A percentile compares a stretch with the other conserved stretches of the same genome.
phyloP scores from a whole-genome alignment of 257 asterid genomes.

The Penstemon davidsonii region DNA sequence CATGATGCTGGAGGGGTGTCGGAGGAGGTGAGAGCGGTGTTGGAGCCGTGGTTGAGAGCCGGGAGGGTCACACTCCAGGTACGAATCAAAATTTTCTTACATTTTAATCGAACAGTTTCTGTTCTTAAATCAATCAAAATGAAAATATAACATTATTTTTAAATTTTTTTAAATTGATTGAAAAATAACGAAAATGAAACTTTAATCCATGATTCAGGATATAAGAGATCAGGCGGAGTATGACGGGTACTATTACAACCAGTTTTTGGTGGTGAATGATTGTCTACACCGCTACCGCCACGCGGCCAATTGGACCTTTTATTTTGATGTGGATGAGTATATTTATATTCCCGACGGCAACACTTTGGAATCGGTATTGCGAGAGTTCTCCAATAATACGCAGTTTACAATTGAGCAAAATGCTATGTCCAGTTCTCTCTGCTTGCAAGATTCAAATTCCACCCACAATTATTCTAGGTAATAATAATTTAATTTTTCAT shows the following conservation, averaged over 20 bases:
- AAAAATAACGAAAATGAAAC: no score
- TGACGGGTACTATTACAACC: slow-evolving; percentile 63
- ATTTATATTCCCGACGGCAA: slow-evolving; percentile 49
- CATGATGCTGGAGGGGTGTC: slow-evolving; percentile 69
- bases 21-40: slow-evolving; percentile 53
- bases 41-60: slow-evolving; percentile 57
- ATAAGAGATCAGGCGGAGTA: slow-evolving; percentile 53
- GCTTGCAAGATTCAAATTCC: slow-evolving; percentile 39
- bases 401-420: slow-evolving; percentile 69
- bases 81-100: no score
- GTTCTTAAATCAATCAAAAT: no score
- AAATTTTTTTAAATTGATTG: no score
- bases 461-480: slow-evolving; percentile 44
- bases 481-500: no score
- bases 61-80: slow-evolving; percentile 56
- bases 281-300: slow-evolving; percentile 59
- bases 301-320: slow-evolving; percentile 65
- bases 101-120: no score
- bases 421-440: slow-evolving; percentile 56
- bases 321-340: slow-evolving; percentile 66
- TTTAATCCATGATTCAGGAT: slow-evolving; percentile 23
- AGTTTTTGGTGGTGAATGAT: slow-evolving; percentile 64
- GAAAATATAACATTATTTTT: no score
- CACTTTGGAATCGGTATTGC: slow-evolving; percentile 41
- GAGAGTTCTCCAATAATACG: slow-evolving; percentile 46